Evolutionary conservation across 2,329 filamentous ascomycete species (phyloP), one percentile per base, ranked within the genome.

Genomic region (Fusarium clavum): DNA sequence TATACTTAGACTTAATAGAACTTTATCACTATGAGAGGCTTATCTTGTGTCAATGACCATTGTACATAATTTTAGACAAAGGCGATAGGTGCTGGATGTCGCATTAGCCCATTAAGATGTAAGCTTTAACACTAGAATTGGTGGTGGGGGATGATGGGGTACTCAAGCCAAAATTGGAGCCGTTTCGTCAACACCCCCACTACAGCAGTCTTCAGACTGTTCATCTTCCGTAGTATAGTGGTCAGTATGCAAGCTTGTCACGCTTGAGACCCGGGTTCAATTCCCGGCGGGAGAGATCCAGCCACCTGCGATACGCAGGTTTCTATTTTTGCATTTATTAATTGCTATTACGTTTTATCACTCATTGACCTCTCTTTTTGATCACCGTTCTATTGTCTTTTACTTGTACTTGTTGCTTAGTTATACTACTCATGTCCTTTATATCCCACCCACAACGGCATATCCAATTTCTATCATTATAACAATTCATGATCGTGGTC

Each of bases 201-300:
- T 62, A 62, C 59, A 61, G 38, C 59, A 62, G 60, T 59, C 30
- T 32, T 41, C 1, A 63, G 43, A 41, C 27, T 63, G 46, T 47
- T 55, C 7, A 7, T 63, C 60, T 63, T 63, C 60, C 60, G 60
- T 63, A 63, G 60, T 63, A 63, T 63, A 63, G 60, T 62, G 60
- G 59, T 62, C 57, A 59, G 57, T 59, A 59, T 59, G 57, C 57
- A 59, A 59, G 57, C 57, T 59, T 59, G 57, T 59, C 57, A 59
- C 57, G 57, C 57, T 59, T 59, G 57, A 59, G 57, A 59, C 57
- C 57, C 57, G 57, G 57, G 57, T 59, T 59, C 49, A 59, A 59
- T 59, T 59, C 57, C 57, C 57, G 57, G 59, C 59, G 59, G 59
- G 59, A 62, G 59, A 62, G 59, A 62, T 62, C 60, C 60, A 62